Evolutionary conservation across 2,329 filamentous ascomycete genomes (phyloP).

Genomic region (Fusarium clavum): DNA sequence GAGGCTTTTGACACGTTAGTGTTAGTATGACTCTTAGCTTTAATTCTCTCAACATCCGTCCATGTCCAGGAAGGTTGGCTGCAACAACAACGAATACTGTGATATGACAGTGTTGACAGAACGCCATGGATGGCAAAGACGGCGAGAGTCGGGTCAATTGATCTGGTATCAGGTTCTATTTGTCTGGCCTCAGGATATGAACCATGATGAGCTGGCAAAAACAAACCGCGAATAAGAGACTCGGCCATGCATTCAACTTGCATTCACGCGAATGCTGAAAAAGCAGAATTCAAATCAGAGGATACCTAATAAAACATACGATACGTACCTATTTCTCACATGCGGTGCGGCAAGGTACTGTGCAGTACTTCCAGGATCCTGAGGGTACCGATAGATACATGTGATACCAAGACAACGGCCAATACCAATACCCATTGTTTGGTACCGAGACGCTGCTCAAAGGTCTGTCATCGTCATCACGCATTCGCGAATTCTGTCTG

Average conservation of each 20-base stretch:
- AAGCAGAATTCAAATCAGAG: background rate
- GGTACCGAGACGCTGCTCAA: slow-evolving; percentile 38
- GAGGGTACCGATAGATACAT: slow-evolving; percentile 32
- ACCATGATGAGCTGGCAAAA: slow-evolving; percentile 28
- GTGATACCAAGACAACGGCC: background rate
- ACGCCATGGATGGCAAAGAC: slow-evolving; percentile 2
- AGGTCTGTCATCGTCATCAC: slow-evolving; percentile 39
- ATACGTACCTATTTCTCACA: slow-evolving; percentile 10
- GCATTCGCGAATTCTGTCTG: slow-evolving; percentile 28
- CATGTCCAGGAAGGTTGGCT: background rate
- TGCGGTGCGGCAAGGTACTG: background rate
- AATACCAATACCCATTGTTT: slow-evolving; percentile 36
- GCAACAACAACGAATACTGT: background rate
- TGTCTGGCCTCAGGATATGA: slow-evolving; percentile 27
- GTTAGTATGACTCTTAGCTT: slow-evolving; percentile 37
- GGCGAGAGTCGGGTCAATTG: background rate
- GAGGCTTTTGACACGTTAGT: slow-evolving; percentile 36
- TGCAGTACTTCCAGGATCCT: slow-evolving; percentile 20
- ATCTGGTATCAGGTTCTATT: background rate
- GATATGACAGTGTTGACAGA: background rate
- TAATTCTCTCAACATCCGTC: background rate
- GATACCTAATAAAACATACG: slow-evolving; percentile 5
- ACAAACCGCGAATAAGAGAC: slow-evolving; percentile 22
- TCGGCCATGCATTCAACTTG: slow-evolving; percentile 1
- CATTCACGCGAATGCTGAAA: slow-evolving; percentile 5